Evolutionary conservation across 1,284 basidiomycete species (phyloP), one percentile per base, ranked within the genome.

Genomic region (Stereum hirsutum): DNA sequence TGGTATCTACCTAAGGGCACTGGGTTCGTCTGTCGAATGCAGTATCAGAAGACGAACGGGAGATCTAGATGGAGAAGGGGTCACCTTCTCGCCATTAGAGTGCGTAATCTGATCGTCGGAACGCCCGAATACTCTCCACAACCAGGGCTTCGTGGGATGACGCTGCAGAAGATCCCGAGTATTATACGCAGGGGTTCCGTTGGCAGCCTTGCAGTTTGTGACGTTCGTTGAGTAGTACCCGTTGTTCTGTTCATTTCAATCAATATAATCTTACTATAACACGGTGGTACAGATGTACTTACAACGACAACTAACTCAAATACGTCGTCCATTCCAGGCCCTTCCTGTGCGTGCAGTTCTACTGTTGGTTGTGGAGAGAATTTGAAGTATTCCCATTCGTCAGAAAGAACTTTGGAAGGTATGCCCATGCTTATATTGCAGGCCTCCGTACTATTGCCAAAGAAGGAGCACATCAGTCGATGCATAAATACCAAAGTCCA

Each of bases 41-140:
- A 20, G 8, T 8, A 6, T 1, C 19, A n/a, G 25, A 8, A 28
- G 31, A 17, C 14, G 15, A 2, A 35, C 7, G 25, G 17, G n/a
- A 11, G 20, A 33, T 38, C 14, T 23, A 57, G n/a, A 5, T 17
- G 15, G 36, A 12, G 2, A 20, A 20, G 24, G 15, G 19, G 12
- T 11, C 24, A 24, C 60, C 54, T 64, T 60, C 47, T 64, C 61
- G 5, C 61, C 61, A 11, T 55, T 63, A 11, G 52, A 57, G 39
- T 53, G 54, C 49, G 55, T 59, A 30, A 57, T 54, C 36, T 43
- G 49, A 19, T 49, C 48, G 24, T 49, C 54, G 30, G 42, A 45
- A 28, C 45, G 45, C 4, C 45, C 55, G 28, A 49, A 56, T 17
- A 57, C 48, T 43, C 50, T 53, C 51, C 50, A 56, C 19, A 56